Conservation (phyloP, 345 rosid species). For the Hibiscus mutabilis region DNA sequence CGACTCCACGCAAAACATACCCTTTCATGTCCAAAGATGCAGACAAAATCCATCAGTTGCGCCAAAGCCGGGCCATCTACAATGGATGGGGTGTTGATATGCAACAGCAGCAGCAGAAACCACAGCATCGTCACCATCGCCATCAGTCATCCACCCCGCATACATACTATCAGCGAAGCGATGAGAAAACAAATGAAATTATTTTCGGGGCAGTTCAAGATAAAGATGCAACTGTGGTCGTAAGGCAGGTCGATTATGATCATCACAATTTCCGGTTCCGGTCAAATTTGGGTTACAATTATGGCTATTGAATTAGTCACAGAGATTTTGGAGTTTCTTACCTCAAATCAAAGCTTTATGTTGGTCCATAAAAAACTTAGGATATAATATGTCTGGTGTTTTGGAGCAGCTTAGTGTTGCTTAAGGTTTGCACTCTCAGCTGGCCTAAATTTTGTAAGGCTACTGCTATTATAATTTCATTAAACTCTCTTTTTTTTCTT, state of each 20-base stretch:
- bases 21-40: constrained; percentile 94
- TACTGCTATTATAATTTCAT: constrained; percentile 7
- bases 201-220: constrained; percentile 90
- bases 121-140: constrained; percentile 24
- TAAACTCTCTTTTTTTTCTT: constrained; percentile 8
- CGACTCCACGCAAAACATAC: constrained; percentile 79
- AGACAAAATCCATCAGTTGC: constrained; percentile 81
- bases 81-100: constrained; percentile 58
- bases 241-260: constrained; percentile 55
- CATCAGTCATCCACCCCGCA: constrained; percentile 63
- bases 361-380: constrained; percentile 10
- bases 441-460: constrained; percentile 15
- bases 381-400: constrained; percentile 7
- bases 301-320: constrained; percentile 23
- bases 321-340: constrained; percentile 14
- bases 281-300: constrained; percentile 35
- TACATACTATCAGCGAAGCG: constrained; percentile 69
- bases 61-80: constrained; percentile 72
- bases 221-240: constrained; percentile 37
- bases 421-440: not conserved
- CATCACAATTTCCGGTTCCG: constrained; percentile 44
- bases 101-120: constrained; percentile 39
- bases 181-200: constrained; percentile 72
- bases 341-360: constrained; percentile 4
- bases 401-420: constrained; percentile 6